A percentile compares a stretch with the other conserved stretches of the same genome.
phyloP scores from a whole-genome alignment of 345 rosid genomes.

The Litchi chinensis region DNA sequence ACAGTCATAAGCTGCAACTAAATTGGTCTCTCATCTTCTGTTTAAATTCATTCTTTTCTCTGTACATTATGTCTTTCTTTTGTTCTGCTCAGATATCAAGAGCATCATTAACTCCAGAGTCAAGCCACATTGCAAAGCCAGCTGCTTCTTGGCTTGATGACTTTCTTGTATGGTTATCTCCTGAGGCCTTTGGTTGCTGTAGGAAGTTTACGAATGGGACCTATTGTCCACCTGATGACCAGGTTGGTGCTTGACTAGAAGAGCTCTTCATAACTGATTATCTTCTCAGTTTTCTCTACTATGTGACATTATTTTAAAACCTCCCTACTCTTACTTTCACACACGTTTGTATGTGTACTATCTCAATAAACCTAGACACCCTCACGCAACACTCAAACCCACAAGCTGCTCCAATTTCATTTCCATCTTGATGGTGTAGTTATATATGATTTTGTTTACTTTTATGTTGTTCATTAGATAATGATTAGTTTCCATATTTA shows the following conservation, averaged over 20 bases:
- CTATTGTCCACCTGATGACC: constrained; percentile 97
- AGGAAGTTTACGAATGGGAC: constrained; percentile 75
- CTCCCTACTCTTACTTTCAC: not conserved
- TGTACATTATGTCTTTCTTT: not conserved
- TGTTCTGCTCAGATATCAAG: constrained; percentile 68
- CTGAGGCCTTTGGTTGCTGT: constrained; percentile 96
- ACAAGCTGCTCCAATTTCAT: not conserved
- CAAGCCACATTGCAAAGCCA: constrained; percentile 94
- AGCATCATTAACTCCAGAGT: constrained; percentile 72
- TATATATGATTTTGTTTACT: too few species aligned
- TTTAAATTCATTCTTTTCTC: constrained; percentile 8
- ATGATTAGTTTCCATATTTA: not conserved
- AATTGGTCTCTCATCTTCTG: not conserved
- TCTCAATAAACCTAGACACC: not conserved
- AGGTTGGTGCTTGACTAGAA: constrained; percentile 50
- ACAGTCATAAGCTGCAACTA: not conserved
- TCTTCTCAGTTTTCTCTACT: not conserved
- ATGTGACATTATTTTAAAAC: not conserved
- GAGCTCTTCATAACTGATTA: not conserved
- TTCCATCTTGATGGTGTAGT: not conserved
- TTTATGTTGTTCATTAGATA: not conserved
- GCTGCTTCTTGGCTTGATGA: constrained; percentile 99
- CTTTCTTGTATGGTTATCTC: constrained; percentile 91
- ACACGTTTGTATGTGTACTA: not conserved
- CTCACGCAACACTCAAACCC: not conserved